A percentile compares a stretch with the other conserved stretches of the same genome.
Evolutionary conservation across 495 filamentous ascomycete genomes (phyloP).

Genomic region (Hypoxylon fragiforme): DNA sequence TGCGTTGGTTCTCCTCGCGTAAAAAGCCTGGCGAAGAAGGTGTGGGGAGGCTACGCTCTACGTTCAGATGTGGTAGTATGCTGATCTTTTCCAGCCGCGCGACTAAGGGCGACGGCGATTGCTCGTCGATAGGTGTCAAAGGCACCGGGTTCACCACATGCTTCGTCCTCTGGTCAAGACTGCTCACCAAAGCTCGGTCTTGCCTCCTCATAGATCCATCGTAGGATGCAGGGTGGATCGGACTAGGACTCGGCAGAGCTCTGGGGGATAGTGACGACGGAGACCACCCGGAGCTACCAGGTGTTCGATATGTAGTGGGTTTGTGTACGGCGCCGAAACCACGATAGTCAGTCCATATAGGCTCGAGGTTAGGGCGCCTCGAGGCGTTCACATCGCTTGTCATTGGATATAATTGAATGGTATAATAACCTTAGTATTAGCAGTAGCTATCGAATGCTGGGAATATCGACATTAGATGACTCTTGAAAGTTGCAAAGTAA

Average conservation of each 20-base stretch:
- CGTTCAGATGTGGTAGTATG: constrained; percentile 21
- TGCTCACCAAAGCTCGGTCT: constrained; percentile 46
- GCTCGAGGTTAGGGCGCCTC: constrained; percentile 42
- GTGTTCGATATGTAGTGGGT: constrained; percentile 22
- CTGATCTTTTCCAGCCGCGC: constrained; percentile 37
- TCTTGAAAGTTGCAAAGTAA: constrained; percentile 10
- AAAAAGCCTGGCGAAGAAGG: constrained; percentile 7
- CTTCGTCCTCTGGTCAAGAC: constrained; percentile 40
- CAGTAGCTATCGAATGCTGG: neutral
- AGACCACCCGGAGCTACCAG: constrained; percentile 28
- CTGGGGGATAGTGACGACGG: constrained; percentile 37
- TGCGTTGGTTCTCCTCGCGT: neutral
- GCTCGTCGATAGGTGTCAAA: constrained; percentile 27
- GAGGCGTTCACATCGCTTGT: constrained; percentile 30
- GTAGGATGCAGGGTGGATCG: constrained; percentile 41
- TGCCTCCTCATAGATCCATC: constrained; percentile 44
- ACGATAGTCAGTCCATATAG: constrained; percentile 41
- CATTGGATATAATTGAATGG: constrained; percentile 13
- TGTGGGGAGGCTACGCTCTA: neutral
- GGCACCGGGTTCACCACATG: constrained; percentile 19
- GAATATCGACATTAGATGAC: neutral
- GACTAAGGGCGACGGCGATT: constrained; percentile 35
- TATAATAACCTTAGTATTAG: neutral
- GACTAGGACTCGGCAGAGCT: constrained; percentile 43
- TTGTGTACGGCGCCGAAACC: constrained; percentile 16